Percentiles rank a stretch among this genome's conserved stretches.
These are phyloP conservation scores for Fraxinus dipetala DNA, from an alignment of 305 asterid genomes.

Conservation along the genomic window DNA sequence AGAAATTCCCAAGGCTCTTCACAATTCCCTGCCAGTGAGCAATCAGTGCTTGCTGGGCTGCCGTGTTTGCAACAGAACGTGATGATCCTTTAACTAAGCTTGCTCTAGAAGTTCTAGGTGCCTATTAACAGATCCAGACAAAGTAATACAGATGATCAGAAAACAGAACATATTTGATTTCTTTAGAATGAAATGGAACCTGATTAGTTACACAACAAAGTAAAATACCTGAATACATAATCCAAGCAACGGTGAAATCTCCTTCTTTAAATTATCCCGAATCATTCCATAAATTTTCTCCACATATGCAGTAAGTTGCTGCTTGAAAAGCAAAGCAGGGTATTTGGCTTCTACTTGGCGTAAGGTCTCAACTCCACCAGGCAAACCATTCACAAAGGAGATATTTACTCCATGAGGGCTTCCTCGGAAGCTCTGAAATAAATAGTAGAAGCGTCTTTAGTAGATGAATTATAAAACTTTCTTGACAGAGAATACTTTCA, in stretches of 20 bases:
- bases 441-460: conserved; percentile 21
- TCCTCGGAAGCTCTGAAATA: conserved; percentile 78
- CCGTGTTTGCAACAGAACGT: conserved; percentile 51
- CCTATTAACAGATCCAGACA: conserved; percentile 32
- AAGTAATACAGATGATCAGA: conserved; percentile 10
- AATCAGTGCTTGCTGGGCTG: conserved; percentile 62
- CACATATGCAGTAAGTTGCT: conserved; percentile 70
- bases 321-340: conserved; percentile 71
- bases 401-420: conserved; percentile 68
- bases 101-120: conserved; percentile 69
- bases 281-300: conserved; percentile 72
- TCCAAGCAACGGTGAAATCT: conserved; percentile 70
- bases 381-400: conserved; percentile 49
- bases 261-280: conserved; percentile 64
- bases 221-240: conserved; percentile 56
- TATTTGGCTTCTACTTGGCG: conserved; percentile 95
- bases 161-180: not conserved
- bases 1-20: conserved; percentile 49
- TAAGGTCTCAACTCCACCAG: conserved; percentile 78
- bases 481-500: not conserved
- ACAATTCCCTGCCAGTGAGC: conserved; percentile 76
- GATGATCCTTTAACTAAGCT: conserved; percentile 68
- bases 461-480: conserved; percentile 10
- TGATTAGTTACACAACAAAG: conserved; percentile 3
- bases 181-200: conserved; percentile 17